These are phyloP conservation scores for Emericellopsis terricola DNA, from an alignment of 495 filamentous ascomycete species.

Conservation along the genomic window DNA sequence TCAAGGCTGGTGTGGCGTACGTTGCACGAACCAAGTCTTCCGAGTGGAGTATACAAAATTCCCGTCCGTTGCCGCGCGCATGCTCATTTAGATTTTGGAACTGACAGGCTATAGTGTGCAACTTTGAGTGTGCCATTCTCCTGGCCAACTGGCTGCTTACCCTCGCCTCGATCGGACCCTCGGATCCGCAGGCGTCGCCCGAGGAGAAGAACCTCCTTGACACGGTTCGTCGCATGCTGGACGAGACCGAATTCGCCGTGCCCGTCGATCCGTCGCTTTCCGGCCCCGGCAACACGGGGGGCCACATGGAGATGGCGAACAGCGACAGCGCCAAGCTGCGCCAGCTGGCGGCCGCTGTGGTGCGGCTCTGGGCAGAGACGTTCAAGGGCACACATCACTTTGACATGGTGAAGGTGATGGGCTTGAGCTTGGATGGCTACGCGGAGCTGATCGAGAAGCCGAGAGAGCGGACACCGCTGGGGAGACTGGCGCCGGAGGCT, in stretches of 20 bases:
- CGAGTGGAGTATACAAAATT: constrained; percentile 58
- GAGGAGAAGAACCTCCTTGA: constrained; percentile 48
- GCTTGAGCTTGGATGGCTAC: constrained; percentile 41
- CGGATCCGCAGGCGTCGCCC: constrained; percentile 22
- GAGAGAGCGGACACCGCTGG: constrained; percentile 25
- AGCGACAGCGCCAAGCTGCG: constrained; percentile 34
- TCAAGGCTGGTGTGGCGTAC: constrained; percentile 50
- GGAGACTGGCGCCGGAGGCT: constrained; percentile 12
- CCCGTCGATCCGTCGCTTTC: constrained; percentile 29
- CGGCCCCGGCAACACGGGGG: constrained; percentile 12
- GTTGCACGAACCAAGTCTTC: constrained; percentile 51
- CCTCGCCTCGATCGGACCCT: constrained; percentile 21
- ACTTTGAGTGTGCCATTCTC: constrained; percentile 52
- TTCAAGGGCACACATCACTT: constrained; percentile 52
- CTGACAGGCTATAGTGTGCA: constrained; percentile 27
- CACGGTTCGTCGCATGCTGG: constrained; percentile 55
- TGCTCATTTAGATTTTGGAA: not conserved
- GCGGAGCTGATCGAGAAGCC: constrained; percentile 44
- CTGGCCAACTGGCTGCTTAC: constrained; percentile 35
- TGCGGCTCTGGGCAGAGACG: constrained; percentile 48
- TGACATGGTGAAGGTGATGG: constrained; percentile 47
- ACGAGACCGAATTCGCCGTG: constrained; percentile 58
- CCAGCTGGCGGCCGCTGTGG: constrained; percentile 42
- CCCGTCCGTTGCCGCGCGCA: constrained; percentile 18
- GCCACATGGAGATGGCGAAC: constrained; percentile 17